phyloP scores from a whole-genome alignment of 495 filamentous ascomycete species.

The Daldinia vernicosa region DNA sequence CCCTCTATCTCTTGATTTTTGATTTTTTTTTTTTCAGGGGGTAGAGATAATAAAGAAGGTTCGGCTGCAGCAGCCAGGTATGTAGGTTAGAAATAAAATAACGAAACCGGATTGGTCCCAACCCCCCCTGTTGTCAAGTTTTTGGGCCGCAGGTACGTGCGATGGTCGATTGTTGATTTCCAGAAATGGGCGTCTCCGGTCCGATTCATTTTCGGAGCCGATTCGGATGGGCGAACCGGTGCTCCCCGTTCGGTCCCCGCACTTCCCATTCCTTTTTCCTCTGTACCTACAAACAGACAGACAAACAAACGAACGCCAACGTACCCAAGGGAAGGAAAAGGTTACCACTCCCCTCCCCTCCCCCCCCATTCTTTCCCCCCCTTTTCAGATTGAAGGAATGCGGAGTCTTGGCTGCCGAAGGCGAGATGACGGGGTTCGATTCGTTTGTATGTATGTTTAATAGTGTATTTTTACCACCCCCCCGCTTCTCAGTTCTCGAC shows the following conservation, averaged over 20 bases:
- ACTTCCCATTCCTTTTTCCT: not conserved
- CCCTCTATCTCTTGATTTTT: not conserved
- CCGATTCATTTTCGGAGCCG: constrained; percentile 43
- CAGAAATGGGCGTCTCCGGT: constrained; percentile 31
- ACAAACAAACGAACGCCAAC: too few relatives aligned
- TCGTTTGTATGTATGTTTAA: constrained; percentile 6
- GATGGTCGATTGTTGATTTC: constrained; percentile 9
- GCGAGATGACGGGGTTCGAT: not conserved
- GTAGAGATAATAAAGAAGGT: not conserved
- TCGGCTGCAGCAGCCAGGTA: not conserved
- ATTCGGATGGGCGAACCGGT: constrained; percentile 37
- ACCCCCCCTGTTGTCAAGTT: not conserved
- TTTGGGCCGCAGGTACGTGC: constrained; percentile 1
- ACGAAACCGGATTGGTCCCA: not conserved
- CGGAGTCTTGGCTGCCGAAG: constrained; percentile 40
- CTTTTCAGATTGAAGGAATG: constrained; percentile 8
- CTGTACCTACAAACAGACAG: not conserved
- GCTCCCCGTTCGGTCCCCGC: constrained; percentile 10
- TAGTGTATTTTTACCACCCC: constrained; percentile 3
- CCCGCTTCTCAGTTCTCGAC: constrained; percentile 25
- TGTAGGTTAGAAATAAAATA: not conserved
- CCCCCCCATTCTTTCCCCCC: not conserved
- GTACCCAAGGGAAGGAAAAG: not conserved
- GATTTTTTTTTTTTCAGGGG: not conserved
- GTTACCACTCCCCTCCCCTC: not conserved